phyloP scores from a whole-genome alignment of 257 asterid species.

The Solanum neorickii region DNA sequence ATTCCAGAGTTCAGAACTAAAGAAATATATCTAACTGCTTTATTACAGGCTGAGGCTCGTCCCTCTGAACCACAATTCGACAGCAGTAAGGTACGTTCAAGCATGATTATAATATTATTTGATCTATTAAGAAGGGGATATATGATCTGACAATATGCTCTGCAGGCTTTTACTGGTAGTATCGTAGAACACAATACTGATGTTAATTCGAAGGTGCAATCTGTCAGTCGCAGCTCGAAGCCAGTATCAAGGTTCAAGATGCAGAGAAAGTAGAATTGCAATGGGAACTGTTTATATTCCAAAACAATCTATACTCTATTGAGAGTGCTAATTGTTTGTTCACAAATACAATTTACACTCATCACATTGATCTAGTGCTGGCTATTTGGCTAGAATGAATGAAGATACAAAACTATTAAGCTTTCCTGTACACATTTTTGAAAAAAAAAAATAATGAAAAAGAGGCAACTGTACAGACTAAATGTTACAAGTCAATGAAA shows the following conservation, averaged over 20 bases:
- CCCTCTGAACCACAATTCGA: background rate
- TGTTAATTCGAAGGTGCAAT: slow-evolving; percentile 18
- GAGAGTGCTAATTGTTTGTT: background rate
- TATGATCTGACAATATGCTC: background rate
- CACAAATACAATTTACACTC: background rate
- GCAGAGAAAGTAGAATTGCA: slow-evolving; percentile 39
- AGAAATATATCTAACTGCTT: background rate
- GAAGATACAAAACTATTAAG: background rate
- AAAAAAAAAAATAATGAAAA: background rate
- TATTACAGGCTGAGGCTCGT: slow-evolving; percentile 3
- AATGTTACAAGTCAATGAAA: background rate
- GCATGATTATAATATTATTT: background rate
- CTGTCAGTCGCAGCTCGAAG: slow-evolving; percentile 34
- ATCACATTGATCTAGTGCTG: background rate
- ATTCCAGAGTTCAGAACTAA: background rate
- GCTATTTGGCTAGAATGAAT: background rate
- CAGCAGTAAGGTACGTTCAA: slow-evolving; percentile 8
- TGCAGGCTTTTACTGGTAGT: slow-evolving; percentile 63
- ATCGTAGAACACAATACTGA: slow-evolving; percentile 50
- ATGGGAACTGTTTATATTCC: background rate
- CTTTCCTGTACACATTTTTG: background rate
- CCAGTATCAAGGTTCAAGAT: slow-evolving; percentile 82
- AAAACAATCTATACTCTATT: background rate
- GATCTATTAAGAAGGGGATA: background rate
- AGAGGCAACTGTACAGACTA: background rate